Evolutionary conservation across 2,329 filamentous ascomycete genomes (phyloP).

Genomic region (Pseudocercospora vitis): DNA sequence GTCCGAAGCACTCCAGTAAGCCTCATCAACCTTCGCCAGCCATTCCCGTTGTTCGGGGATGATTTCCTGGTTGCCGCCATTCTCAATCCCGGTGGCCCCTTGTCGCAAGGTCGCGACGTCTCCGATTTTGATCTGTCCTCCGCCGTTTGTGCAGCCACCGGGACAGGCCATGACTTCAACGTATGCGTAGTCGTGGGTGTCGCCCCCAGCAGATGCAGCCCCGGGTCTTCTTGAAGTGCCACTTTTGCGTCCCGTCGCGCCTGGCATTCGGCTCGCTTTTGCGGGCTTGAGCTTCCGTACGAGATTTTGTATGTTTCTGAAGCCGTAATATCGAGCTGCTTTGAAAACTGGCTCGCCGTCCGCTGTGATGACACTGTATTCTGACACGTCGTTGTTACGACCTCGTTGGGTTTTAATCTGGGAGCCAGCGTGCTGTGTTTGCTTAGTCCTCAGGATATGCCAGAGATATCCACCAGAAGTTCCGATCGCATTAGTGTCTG

Average conservation of each 20-base stretch:
- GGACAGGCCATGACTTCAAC: constrained; percentile 99
- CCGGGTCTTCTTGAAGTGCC: constrained; percentile 44
- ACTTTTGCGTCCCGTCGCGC: constrained; percentile 59
- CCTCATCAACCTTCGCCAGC: constrained; percentile 70
- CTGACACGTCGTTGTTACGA: constrained; percentile 86
- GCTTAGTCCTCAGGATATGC: constrained; percentile 75
- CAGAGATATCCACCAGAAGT: constrained; percentile 87
- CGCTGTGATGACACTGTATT: constrained; percentile 67
- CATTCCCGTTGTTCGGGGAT: constrained; percentile 83
- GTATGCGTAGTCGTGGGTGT: constrained; percentile 71
- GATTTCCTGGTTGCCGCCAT: constrained; percentile 37
- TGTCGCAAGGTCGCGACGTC: constrained; percentile 59
- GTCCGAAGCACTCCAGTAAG: constrained; percentile 38
- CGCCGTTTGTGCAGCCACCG: constrained; percentile 97
- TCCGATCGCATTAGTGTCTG: constrained; percentile 57
- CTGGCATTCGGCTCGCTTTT: constrained; percentile 74
- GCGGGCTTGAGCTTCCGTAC: constrained; percentile 88
- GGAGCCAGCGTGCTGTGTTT: constrained; percentile 69
- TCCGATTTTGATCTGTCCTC: constrained; percentile 88
- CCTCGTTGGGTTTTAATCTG: constrained; percentile 70
- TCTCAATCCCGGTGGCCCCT: constrained; percentile 37
- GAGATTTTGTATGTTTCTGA: constrained; percentile 96
- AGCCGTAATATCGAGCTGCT: constrained; percentile 91
- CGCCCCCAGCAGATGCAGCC: constrained; percentile 36
- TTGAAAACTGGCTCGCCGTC: constrained; percentile 60